A percentile compares a stretch with the other conserved stretches of the same genome.
phyloP scores from a whole-genome alignment of 495 filamentous ascomycete species.

The Geoglossum glabrum region DNA sequence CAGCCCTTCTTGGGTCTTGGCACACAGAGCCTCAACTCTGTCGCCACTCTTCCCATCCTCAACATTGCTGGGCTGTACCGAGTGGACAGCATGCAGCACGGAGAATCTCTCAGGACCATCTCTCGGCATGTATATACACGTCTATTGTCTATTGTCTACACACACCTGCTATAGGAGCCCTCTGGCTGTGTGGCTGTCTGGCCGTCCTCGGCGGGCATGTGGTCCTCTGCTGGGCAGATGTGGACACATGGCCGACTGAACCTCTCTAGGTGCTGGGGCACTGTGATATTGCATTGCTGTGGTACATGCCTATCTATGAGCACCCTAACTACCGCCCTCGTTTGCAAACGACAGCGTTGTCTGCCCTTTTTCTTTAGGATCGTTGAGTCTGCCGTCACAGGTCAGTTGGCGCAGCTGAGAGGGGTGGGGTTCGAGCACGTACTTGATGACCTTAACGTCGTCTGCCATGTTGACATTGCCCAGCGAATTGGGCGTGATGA shows the following conservation, averaged over 20 bases:
- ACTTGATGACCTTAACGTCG: slow-evolving; percentile 77
- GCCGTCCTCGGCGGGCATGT: too few relatives aligned
- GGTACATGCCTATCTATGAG: neutral
- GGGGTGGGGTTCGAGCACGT: slow-evolving; percentile 17
- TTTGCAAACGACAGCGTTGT: slow-evolving; percentile 15
- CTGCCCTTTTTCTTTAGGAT: slow-evolving; percentile 25
- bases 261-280: too few relatives aligned
- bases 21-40: neutral
- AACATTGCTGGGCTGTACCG: too few relatives aligned
- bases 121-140: too few relatives aligned
- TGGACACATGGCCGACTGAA: too few relatives aligned
- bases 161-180: too few relatives aligned
- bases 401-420: neutral
- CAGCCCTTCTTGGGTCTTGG: neutral
- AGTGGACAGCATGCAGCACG: too few relatives aligned
- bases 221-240: too few relatives aligned
- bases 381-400: slow-evolving; percentile 14
- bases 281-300: neutral
- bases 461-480: slow-evolving; percentile 40
- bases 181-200: too few relatives aligned
- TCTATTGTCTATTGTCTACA: too few relatives aligned
- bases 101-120: too few relatives aligned
- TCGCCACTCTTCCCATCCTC: neutral
- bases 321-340: neutral
- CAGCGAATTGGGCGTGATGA: slow-evolving; percentile 89